Conservation (phyloP, 2,329 filamentous ascomycete species). For the Amylocarpus encephaloides region DNA sequence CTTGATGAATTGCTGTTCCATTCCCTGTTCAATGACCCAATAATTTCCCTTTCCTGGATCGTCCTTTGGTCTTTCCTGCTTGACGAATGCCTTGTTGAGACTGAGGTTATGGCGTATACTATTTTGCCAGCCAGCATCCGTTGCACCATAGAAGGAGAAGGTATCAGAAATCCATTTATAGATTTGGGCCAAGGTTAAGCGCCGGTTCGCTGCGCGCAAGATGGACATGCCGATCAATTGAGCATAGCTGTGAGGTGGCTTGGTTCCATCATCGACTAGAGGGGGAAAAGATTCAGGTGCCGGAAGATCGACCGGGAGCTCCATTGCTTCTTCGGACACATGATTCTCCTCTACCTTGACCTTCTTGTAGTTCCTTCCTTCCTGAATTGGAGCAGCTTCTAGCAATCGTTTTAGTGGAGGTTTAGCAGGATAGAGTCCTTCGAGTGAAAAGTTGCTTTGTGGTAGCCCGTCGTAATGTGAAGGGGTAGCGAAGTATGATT, state of each 20-base stretch:
- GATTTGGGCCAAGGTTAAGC: slow-evolving; percentile 86
- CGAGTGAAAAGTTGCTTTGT: slow-evolving; percentile 41
- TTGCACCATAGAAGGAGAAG: slow-evolving; percentile 77
- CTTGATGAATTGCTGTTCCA: slow-evolving; percentile 83
- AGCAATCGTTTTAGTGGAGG: slow-evolving; percentile 56
- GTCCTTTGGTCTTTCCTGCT: slow-evolving; percentile 92
- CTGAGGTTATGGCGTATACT: slow-evolving; percentile 98
- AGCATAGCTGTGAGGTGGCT: slow-evolving; percentile 90
- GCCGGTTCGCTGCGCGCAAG: slow-evolving; percentile 72
- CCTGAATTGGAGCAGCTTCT: slow-evolving; percentile 68
- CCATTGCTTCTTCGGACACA: slow-evolving; percentile 28
- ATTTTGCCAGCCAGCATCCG: slow-evolving; percentile 94
- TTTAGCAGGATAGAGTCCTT: slow-evolving; percentile 46
- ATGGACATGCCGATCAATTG: slow-evolving; percentile 97
- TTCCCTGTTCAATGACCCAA: slow-evolving; percentile 88
- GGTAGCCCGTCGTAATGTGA: slow-evolving; percentile 31
- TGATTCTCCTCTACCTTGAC: slow-evolving; percentile 52
- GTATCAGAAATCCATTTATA: slow-evolving; percentile 99
- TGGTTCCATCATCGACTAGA: slow-evolving; percentile 78
- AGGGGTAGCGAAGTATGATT: slow-evolving; percentile 43
- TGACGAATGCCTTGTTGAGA: slow-evolving; percentile 92
- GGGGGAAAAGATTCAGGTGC: slow-evolving; percentile 59
- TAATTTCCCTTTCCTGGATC: slow-evolving; percentile 97
- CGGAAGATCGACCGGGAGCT: slow-evolving; percentile 31
- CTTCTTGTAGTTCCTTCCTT: slow-evolving; percentile 63